phyloP scores from a whole-genome alignment of 257 asterid genomes.

The Solanum lycopersicoides region DNA sequence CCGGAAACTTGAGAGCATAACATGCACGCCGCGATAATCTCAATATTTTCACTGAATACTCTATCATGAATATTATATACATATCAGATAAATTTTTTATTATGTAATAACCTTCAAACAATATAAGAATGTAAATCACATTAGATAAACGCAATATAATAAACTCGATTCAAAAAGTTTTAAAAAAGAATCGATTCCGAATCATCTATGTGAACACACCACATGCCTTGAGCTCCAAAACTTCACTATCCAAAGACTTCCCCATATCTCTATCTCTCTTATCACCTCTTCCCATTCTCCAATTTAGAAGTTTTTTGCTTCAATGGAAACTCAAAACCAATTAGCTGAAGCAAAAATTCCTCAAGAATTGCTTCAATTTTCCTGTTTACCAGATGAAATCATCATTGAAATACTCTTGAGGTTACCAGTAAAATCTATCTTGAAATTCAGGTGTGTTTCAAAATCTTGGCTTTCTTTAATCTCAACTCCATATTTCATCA shows the following conservation, averaged over 20 bases:
- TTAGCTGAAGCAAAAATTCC: not conserved
- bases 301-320: not conserved
- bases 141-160: too few species aligned
- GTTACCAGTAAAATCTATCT: conserved; percentile 37
- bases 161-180: fast-evolving
- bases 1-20: not conserved
- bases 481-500: conserved; percentile 24
- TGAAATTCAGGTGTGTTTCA: conserved; percentile 38
- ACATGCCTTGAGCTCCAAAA: not conserved
- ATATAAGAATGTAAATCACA: too few species aligned
- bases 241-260: not conserved
- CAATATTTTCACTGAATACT: not conserved
- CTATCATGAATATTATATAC: too few species aligned
- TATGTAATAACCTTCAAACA: too few species aligned
- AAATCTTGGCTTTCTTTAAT: conserved; percentile 39
- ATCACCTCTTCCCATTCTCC: not conserved
- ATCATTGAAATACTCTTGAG: conserved; percentile 35
- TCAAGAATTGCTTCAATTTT: not conserved
- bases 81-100: too few species aligned
- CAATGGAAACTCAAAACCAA: not conserved
- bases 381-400: conserved; percentile 38
- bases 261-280: not conserved
- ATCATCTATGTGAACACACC: not conserved
- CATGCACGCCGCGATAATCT: not conserved
- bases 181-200: too few species aligned